A percentile compares a stretch with the other conserved stretches of the same genome.
Evolutionary conservation across 139 green algal genomes (phyloP).

Genomic region (Coccomyxa sp.): DNA sequence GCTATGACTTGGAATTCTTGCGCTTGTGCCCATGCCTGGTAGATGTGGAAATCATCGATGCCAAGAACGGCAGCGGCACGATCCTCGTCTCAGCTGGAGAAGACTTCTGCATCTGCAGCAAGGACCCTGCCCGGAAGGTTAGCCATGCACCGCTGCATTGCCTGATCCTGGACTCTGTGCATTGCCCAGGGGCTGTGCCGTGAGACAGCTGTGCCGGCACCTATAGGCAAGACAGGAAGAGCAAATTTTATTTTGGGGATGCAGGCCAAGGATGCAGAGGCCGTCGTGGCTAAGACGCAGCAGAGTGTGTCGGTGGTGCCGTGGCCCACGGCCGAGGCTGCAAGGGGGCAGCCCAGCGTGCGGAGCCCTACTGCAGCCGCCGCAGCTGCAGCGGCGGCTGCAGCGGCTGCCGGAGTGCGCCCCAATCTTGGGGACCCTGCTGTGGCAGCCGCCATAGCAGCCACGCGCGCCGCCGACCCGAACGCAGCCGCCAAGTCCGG

Average conservation of each 20-base stretch:
- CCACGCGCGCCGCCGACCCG: background rate
- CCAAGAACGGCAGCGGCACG: slow-evolving; percentile 63
- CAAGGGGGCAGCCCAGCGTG: background rate
- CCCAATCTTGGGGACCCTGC: background rate
- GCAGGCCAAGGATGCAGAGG: no score
- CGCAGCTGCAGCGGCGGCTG: background rate
- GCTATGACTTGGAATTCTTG: slow-evolving; percentile 86
- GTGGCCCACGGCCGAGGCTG: background rate
- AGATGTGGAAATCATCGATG: slow-evolving; percentile 94
- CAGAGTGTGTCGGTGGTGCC: background rate
- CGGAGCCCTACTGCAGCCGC: background rate
- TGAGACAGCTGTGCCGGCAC: no score
- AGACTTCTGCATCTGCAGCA: slow-evolving; percentile 61
- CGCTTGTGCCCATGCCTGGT: slow-evolving; percentile 86
- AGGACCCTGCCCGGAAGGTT: background rate
- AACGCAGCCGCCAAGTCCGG: slow-evolving; percentile 2
- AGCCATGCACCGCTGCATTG: background rate
- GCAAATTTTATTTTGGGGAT: no score
- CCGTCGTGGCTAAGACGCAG: no score
- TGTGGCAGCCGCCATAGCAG: background rate
- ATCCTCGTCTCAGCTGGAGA: slow-evolving; percentile 68
- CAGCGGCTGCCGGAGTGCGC: background rate
- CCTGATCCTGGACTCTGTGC: background rate
- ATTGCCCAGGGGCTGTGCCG: background rate
- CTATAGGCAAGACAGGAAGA: no score